Percentiles rank a stretch among this genome's conserved stretches.
These are phyloP conservation scores for Aspergillus novoparasiticus DNA, from an alignment of 2,329 filamentous ascomycete genomes.

Conservation along the genomic window DNA sequence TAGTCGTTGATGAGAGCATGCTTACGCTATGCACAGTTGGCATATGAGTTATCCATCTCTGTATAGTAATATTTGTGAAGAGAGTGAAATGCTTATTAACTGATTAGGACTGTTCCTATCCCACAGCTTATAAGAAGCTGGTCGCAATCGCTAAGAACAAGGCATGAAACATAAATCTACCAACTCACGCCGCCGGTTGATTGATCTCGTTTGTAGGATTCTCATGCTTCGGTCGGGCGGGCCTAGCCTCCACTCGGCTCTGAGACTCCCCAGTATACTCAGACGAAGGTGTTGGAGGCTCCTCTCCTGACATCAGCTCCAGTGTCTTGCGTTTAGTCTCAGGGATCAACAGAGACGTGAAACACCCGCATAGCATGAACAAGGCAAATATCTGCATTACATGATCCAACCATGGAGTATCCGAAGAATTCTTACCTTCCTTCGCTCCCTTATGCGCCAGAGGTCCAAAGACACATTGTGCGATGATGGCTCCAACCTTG, in stretches of 20 bases:
- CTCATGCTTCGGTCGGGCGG: neutral
- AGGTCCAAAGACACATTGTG: constrained; percentile 66
- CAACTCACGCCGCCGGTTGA: neutral
- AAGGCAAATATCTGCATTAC: constrained; percentile 77
- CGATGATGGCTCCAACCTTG: constrained; percentile 69
- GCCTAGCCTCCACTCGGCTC: neutral
- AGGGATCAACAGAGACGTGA: constrained; percentile 72
- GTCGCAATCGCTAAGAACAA: neutral
- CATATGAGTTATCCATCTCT: neutral
- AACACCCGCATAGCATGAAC: constrained; percentile 74
- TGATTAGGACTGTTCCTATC: fast-evolving
- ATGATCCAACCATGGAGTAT: constrained; percentile 68
- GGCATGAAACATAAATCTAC: neutral
- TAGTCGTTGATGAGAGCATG: neutral
- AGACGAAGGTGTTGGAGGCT: constrained; percentile 21
- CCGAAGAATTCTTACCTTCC: constrained; percentile 47
- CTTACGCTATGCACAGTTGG: neutral
- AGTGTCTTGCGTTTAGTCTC: constrained; percentile 76
- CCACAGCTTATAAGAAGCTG: neutral
- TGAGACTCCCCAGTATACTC: neutral
- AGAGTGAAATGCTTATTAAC: no score
- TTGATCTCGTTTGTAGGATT: neutral
- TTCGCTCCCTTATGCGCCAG: constrained; percentile 59
- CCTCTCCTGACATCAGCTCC: constrained; percentile 70
- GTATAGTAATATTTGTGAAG: no score